Evolutionary conservation across 2,329 filamentous ascomycete species (phyloP).

Genomic region (Phaeomoniella chlamydospora): DNA sequence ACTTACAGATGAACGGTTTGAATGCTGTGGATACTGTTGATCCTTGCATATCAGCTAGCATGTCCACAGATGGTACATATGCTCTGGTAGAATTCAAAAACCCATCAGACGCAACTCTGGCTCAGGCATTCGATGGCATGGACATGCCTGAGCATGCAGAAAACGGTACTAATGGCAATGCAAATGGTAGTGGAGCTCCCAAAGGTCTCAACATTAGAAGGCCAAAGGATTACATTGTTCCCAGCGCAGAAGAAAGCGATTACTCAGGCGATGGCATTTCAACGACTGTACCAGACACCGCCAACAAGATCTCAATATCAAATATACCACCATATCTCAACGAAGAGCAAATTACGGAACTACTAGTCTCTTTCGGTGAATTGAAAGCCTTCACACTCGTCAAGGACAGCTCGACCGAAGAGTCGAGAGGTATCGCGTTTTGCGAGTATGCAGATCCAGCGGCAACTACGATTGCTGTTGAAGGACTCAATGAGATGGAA

Average conservation of each 20-base stretch:
- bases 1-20: slow-evolving; percentile 88
- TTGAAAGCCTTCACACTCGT: slow-evolving; percentile 84
- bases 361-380: slow-evolving; percentile 81
- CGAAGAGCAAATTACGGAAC: slow-evolving; percentile 82
- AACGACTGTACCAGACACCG: slow-evolving; percentile 72
- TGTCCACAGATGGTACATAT: slow-evolving; percentile 66
- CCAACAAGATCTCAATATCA: slow-evolving; percentile 86
- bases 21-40: slow-evolving; percentile 77
- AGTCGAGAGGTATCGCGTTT: slow-evolving; percentile 88
- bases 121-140: slow-evolving; percentile 78
- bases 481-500: slow-evolving; percentile 85
- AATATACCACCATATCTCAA: slow-evolving; percentile 79
- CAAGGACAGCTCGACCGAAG: slow-evolving; percentile 71
- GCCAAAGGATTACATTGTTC: slow-evolving; percentile 95
- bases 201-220: slow-evolving; percentile 59
- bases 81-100: slow-evolving; percentile 85
- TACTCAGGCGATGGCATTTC: slow-evolving; percentile 67
- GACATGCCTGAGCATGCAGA: slow-evolving; percentile 64
- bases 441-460: slow-evolving; percentile 76
- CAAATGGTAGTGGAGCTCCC: slow-evolving; percentile 32
- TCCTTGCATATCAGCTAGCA: slow-evolving; percentile 70
- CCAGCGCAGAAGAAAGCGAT: slow-evolving; percentile 58
- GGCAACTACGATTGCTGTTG: slow-evolving; percentile 69
- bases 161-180: slow-evolving; percentile 32
- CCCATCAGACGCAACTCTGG: slow-evolving; percentile 76